A percentile compares a stretch with the other conserved stretches of the same genome.
Conservation (phyloP, 345 rosid genomes). For the Dipteronia dyeriana region DNA sequence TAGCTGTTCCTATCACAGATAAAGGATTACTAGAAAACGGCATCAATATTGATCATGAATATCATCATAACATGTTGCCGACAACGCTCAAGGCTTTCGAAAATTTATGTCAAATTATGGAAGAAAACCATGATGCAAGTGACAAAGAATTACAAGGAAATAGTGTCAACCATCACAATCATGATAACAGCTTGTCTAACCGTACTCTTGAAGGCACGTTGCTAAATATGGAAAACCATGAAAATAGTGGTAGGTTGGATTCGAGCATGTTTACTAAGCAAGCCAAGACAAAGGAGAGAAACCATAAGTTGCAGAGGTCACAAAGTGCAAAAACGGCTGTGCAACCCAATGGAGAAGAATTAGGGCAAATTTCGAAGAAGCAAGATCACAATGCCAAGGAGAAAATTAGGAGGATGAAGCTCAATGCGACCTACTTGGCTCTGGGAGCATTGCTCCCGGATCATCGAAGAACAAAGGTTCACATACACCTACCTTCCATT, state of each 20-base stretch:
- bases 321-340: not conserved
- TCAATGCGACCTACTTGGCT: constrained; percentile 31
- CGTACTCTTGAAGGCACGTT: not conserved
- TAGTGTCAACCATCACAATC: not conserved
- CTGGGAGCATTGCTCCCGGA: constrained; percentile 39
- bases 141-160: not conserved
- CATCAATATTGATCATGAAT: not conserved
- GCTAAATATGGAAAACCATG: not conserved
- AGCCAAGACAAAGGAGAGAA: not conserved
- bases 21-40: no score
- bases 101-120: not conserved
- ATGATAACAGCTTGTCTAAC: not conserved
- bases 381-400: constrained; percentile 44
- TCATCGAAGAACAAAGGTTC: constrained; percentile 34
- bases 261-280: not conserved
- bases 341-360: no score
- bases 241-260: not conserved
- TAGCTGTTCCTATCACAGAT: not conserved
- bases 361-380: constrained; percentile 21
- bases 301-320: not conserved
- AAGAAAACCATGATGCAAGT: not conserved
- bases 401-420: constrained; percentile 39
- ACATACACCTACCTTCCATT: no score
- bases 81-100: not conserved
- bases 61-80: not conserved